Evolutionary conservation across 768 basidiomycete genomes (phyloP).

Genomic region (Fibroporia radiculosa): DNA sequence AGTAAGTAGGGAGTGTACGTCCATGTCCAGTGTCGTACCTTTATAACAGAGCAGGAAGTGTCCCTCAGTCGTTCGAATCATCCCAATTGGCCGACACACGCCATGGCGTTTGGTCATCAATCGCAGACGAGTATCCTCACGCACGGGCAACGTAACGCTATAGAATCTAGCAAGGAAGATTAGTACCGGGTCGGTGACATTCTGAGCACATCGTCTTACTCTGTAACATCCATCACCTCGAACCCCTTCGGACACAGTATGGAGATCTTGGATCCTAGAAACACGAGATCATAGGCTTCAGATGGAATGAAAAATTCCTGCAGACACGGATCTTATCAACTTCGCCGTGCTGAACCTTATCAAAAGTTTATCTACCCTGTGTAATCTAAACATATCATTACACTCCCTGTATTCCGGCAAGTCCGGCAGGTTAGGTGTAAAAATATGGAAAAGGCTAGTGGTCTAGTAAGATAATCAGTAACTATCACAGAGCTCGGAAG

Average conservation of each 20-base stretch:
- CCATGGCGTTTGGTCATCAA: slow-evolving; percentile 76
- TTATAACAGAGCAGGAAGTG: slow-evolving; percentile 89
- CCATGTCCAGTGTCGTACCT: slow-evolving; percentile 36
- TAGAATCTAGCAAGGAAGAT: slow-evolving; percentile 48
- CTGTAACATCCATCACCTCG: slow-evolving; percentile 93
- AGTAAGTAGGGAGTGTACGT: background rate
- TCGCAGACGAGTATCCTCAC: slow-evolving; percentile 60
- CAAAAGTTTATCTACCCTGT: slow-evolving; percentile 41
- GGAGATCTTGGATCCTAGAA: slow-evolving; percentile 89
- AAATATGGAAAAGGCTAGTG: slow-evolving; percentile 93
- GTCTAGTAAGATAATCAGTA: slow-evolving; percentile 43
- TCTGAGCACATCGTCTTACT: slow-evolving; percentile 44
- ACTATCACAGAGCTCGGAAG: slow-evolving; percentile 9
- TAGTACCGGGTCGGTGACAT: background rate
- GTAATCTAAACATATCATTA: slow-evolving; percentile 93
- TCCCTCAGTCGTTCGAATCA: slow-evolving; percentile 82
- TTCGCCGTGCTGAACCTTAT: background rate
- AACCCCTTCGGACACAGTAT: slow-evolving; percentile 92
- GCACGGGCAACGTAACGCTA: slow-evolving; percentile 82
- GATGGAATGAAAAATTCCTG: slow-evolving; percentile 89
- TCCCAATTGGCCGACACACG: slow-evolving; percentile 74
- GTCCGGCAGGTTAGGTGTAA: slow-evolving; percentile 86
- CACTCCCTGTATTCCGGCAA: slow-evolving; percentile 80
- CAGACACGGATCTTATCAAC: too few relatives aligned
- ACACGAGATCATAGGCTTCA: slow-evolving; percentile 85